Evolutionary conservation across 169 alveolate species (phyloP).

Genomic region (Eimeria acervulina): DNA sequence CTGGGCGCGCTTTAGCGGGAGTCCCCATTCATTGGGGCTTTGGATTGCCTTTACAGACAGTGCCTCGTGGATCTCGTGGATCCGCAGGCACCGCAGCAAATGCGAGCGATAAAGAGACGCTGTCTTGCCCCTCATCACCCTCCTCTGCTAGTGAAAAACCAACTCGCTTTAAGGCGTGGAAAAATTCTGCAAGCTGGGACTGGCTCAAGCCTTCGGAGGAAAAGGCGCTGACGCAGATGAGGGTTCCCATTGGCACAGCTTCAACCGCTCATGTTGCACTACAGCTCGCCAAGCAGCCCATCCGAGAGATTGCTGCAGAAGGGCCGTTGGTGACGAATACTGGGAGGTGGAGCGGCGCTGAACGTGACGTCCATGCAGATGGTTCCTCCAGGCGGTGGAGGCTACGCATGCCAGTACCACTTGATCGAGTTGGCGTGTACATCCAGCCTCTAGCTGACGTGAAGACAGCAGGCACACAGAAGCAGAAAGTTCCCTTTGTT

Average conservation of each 20-base stretch:
- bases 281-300: slow-evolving; percentile 35
- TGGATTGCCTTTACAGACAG: slow-evolving; percentile 4
- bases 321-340: background rate
- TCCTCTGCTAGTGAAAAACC: background rate
- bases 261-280: slow-evolving; percentile 62
- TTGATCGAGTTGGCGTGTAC: slow-evolving; percentile 81
- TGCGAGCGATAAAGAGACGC: background rate
- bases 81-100: background rate
- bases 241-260: slow-evolving; percentile 42
- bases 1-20: slow-evolving; percentile 30
- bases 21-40: slow-evolving; percentile 54
- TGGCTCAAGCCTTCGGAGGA: slow-evolving; percentile 64
- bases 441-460: slow-evolving; percentile 51
- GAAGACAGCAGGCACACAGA: background rate
- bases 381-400: slow-evolving; percentile 51
- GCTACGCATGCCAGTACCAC: slow-evolving; percentile 74
- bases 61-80: slow-evolving; percentile 3
- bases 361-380: background rate
- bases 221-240: slow-evolving; percentile 64
- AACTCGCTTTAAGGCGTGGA: background rate
- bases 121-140: slow-evolving; percentile 59
- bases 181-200: slow-evolving; percentile 7
- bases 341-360: background rate
- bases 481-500: slow-evolving; percentile 41
- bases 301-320: background rate